Conservation (phyloP, 495 filamentous ascomycete species). For the Penicillium subrubescens region DNA sequence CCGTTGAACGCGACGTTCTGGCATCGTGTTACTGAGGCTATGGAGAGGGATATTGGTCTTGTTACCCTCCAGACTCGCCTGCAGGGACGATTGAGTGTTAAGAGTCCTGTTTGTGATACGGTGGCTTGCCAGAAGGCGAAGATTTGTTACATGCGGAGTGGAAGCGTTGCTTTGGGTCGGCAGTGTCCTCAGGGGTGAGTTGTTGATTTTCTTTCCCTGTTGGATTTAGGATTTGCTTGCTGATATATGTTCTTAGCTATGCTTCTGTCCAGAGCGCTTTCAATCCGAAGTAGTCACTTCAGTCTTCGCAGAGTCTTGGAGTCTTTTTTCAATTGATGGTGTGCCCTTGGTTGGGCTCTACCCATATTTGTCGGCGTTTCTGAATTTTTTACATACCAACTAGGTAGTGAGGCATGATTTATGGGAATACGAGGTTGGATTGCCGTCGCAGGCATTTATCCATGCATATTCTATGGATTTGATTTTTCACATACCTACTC, state of each 20-base stretch:
- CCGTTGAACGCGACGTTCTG: constrained; percentile 62
- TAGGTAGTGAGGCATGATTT: neutral
- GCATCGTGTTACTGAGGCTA: constrained; percentile 60
- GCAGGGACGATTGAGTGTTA: constrained; percentile 55
- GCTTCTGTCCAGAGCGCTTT: constrained; percentile 39
- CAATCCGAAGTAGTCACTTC: neutral
- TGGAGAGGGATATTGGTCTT: constrained; percentile 53
- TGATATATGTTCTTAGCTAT: constrained; percentile 21
- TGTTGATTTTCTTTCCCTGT: constrained; percentile 4
- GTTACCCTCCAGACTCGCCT: constrained; percentile 53
- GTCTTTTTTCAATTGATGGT: neutral
- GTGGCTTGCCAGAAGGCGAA: constrained; percentile 53
- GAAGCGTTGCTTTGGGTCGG: constrained; percentile 52
- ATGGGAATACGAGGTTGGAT: neutral
- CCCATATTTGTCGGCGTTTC: neutral
- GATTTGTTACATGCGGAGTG: constrained; percentile 63
- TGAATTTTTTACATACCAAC: neutral
- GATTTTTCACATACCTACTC: no score
- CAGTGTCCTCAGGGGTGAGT: constrained; percentile 54
- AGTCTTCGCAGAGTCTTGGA: no score
- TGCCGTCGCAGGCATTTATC: neutral
- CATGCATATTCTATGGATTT: neutral
- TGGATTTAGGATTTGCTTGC: neutral
- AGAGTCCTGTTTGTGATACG: constrained; percentile 54
- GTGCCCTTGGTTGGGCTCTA: neutral